Evolutionary conservation across 805 yeast species (phyloP), one percentile per base, ranked within the genome.

Genomic region (Candida sanyiensis): DNA sequence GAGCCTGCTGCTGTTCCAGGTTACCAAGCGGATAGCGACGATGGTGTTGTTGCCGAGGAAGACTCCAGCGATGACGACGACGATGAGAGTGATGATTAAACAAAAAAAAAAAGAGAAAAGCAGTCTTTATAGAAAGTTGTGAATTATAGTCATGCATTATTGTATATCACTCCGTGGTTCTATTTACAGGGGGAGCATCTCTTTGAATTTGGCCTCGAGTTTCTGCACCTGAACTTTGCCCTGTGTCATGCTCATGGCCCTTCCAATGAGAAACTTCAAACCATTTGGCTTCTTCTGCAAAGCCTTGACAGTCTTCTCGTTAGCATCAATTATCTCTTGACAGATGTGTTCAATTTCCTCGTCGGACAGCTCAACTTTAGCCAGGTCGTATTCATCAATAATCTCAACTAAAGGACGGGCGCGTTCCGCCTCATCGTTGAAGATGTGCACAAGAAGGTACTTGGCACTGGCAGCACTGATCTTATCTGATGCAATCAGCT

Each of bases 201-300:
- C 47, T 46, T 59, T 63, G 41, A 68, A 63, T 18, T 51, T 48
- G 9, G 42, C 36, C 35, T 66, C 69, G 35, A 67, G 59, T 7
- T 57, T 52, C 6, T 50, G 45, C 0, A 72, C 61, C 23, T 57
- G 52, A 8, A 67, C 58, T 35, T 61, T 61, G 1, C 97, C 97
- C 48, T 79, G 83, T 2, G 86, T 74, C 39, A 70, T 64, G 51
- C 77, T 76, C 95, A 93, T 86, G 15, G 87, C 94, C 54, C 75
- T 75, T 1, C 97, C 97, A 4, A 93, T 71, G 40, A 93, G 64
- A 51, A 67, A 85, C 51, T 87, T 84, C n/a, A 90, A 51, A 10
- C 88, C 75, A 25, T 73, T 74, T 29, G 63, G 60, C 46, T 74
- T 76, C 39, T 79, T 78, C 3, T 56, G 56, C 20, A 87, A 69